Evolutionary conservation across 164 flowering plant species (phyloP).

Genomic region (Liquidambar formosana): DNA sequence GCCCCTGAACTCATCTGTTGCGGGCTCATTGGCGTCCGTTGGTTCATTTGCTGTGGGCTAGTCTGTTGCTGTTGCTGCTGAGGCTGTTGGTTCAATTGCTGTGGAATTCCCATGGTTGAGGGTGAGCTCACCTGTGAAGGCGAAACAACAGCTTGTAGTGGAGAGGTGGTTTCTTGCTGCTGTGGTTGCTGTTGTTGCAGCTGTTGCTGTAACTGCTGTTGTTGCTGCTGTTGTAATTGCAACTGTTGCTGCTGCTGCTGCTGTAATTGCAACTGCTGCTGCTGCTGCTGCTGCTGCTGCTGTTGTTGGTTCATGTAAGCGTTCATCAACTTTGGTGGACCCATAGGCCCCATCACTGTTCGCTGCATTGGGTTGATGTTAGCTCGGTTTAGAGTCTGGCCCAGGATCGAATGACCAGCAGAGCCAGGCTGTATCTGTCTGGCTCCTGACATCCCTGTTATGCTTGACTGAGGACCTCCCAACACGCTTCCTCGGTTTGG

Average conservation of each 20-base stretch:
- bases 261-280: conserved; percentile 36
- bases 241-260: conserved; percentile 28
- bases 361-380: conserved; percentile 61
- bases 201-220: conserved; percentile 37
- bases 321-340: conserved; percentile 75
- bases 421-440: conserved; percentile 69
- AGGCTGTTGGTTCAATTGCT: conserved; percentile 41
- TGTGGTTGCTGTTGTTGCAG: conserved; percentile 41
- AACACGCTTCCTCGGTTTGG: conserved; percentile 48
- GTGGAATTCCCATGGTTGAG: conserved; percentile 54
- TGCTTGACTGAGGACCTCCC: conserved; percentile 47
- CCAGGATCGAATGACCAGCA: conserved; percentile 66
- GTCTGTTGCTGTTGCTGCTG: conserved; percentile 48
- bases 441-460: conserved; percentile 60
- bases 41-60: conserved; percentile 54
- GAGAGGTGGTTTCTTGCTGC: conserved; percentile 63
- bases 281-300: conserved; percentile 31
- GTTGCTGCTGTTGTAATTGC: conserved; percentile 30
- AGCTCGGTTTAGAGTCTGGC: conserved; percentile 59
- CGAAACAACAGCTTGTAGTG: conserved; percentile 67
- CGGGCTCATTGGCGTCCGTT: conserved; percentile 35
- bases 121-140: conserved; percentile 77
- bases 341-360: conserved; percentile 67
- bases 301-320: conserved; percentile 64
- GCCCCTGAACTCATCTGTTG: conserved; percentile 62